Evolutionary conservation across 2,329 filamentous ascomycete genomes (phyloP).

Genomic region (Onygenales sp.): DNA sequence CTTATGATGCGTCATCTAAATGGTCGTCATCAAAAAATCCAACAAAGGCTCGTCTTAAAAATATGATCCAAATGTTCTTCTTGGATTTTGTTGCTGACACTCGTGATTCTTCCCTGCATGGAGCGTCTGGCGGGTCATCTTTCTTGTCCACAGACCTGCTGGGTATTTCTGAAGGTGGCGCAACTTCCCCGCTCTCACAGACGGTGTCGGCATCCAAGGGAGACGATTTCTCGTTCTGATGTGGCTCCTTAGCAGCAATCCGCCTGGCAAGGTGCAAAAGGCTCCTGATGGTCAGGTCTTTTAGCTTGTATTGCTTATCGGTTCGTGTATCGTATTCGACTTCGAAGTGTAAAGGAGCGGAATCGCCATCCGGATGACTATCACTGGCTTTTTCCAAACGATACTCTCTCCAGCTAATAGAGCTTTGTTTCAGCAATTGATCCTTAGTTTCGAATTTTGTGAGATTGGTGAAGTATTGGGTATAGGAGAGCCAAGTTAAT

Average conservation of each 20-base stretch:
- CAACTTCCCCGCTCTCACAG: background rate
- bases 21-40: constrained; percentile 8
- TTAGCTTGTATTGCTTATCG: constrained; percentile 64
- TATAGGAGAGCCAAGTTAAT: constrained; percentile 69
- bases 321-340: constrained; percentile 78
- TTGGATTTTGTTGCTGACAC: background rate
- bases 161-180: background rate
- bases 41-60: constrained; percentile 13
- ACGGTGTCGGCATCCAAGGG: background rate
- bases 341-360: constrained; percentile 52
- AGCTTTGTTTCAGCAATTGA: constrained; percentile 15
- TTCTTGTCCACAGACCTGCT: background rate
- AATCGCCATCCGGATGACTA: constrained; percentile 20
- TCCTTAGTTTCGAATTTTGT: constrained; percentile 73
- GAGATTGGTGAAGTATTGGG: constrained; percentile 91
- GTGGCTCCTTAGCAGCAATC: constrained; percentile 56
- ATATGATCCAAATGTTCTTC: constrained; percentile 11
- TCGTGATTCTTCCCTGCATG: background rate
- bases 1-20: background rate
- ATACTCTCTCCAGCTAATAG: constrained; percentile 38
- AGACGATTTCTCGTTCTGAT: background rate
- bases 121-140: too few relatives aligned
- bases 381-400: constrained; percentile 40
- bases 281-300: constrained; percentile 76
- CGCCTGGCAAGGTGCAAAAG: constrained; percentile 69